A percentile compares a stretch with the other conserved stretches of the same genome.
Conservation (phyloP, 2,329 filamentous ascomycete genomes). For the Rosellinia necatrix region DNA sequence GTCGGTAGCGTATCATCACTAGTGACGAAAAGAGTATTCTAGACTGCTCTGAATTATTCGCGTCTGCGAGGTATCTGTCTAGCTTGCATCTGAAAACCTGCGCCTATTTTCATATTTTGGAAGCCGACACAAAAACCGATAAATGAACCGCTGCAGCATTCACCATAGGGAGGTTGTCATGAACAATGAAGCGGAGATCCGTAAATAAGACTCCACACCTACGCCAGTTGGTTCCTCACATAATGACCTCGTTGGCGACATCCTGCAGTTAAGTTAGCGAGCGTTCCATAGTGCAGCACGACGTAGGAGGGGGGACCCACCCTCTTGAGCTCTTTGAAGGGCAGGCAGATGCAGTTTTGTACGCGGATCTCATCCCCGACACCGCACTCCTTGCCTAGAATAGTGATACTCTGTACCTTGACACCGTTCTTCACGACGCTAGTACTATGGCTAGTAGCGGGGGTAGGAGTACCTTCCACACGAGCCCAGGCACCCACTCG, state of each 20-base stretch:
- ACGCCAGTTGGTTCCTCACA: slow-evolving; percentile 60
- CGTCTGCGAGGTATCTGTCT: slow-evolving; percentile 22
- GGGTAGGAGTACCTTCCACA: slow-evolving; percentile 92
- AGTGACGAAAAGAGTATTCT: not conserved
- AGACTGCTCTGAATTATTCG: slow-evolving; percentile 7
- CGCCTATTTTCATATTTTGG: slow-evolving; percentile 11
- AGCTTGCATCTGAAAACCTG: slow-evolving; percentile 15
- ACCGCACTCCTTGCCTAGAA: slow-evolving; percentile 92
- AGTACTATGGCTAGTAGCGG: slow-evolving; percentile 84
- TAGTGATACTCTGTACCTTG: slow-evolving; percentile 98
- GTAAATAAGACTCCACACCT: not conserved
- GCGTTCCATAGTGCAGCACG: slow-evolving; percentile 35
- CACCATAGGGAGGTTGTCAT: not conserved
- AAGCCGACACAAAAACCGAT: slow-evolving; percentile 9
- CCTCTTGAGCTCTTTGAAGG: slow-evolving; percentile 97
- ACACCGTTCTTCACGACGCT: slow-evolving; percentile 97
- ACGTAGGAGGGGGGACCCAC: slow-evolving; percentile 57
- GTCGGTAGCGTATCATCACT: not conserved
- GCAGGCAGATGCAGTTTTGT: slow-evolving; percentile 96
- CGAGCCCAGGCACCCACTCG: slow-evolving; percentile 97
- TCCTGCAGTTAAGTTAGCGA: slow-evolving; percentile 58
- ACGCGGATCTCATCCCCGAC: slow-evolving; percentile 94
- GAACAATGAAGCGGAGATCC: slow-evolving; percentile 17
- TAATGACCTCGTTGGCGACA: slow-evolving; percentile 86
- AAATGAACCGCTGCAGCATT: slow-evolving; percentile 12